Base-by-base conservation (phyloP, 2,329 filamentous ascomycete genomes). In the Balansia obtecta region DNA sequence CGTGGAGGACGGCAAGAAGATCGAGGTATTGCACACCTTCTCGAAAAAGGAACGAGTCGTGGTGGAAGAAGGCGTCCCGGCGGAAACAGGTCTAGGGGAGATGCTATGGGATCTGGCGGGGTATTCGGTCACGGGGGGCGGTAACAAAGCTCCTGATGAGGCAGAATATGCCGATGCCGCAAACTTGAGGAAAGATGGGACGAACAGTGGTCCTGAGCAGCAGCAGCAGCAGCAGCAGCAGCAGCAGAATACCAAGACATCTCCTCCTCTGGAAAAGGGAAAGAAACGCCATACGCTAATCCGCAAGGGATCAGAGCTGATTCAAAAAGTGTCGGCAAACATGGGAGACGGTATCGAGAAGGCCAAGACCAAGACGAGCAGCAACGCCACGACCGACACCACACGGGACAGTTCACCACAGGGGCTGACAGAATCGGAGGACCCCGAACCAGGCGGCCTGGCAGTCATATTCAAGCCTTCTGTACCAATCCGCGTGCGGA, bases 1-100 rank as follows among this genome's bases (percentile, higher is more conserved):
- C 55, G 80, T 82, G 1, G 86, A 97, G n/a, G 85, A 93, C 57
- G 91, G 93, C 6, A 90, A 88, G 69, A 82, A 79, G 58, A 95
- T 97, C 58, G 83, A 88, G 61, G 74, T 79, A 10, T 84, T 93
- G 50, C 90, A 97, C 63, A 85, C 84, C 0, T 97, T 97, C 61
- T 75, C 70, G 51, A 80, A 75, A 60, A 75, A 71, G 46, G 91
- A 97, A 67, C 77, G 87, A 45, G 74, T 82, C 13, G 69, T 89
- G 2, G 75, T 91, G 0, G 72, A 87, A 56, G 76, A 72, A 0
- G 68, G 72, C 48, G 67, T 74, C 3, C 75, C 77, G 0, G 71
- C 74, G 1, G 71, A 74, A 20, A 67, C 63, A 0, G 73, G 74
- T 0, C 56, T 79, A 10, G 63, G 73, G 45, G 73, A 77, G 52